Conservation (phyloP, 2,329 filamentous ascomycete genomes). For the Lasiodiplodia theobromae region DNA sequence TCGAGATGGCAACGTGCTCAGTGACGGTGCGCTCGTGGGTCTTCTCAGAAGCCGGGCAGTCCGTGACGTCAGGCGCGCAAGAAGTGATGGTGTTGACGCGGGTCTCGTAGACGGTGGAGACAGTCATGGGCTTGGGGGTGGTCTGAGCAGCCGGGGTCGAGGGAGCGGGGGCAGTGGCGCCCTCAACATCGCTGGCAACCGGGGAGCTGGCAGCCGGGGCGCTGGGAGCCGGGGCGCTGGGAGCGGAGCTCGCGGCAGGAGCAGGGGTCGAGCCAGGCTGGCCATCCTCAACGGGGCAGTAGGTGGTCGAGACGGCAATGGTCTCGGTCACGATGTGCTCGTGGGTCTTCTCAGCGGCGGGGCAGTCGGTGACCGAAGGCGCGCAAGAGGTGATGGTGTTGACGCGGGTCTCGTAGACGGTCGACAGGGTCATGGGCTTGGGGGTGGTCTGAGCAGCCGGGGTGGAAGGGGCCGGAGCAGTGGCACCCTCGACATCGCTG, state of each 20-base stretch:
- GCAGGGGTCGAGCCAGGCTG: background rate
- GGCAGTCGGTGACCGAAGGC: constrained; percentile 31
- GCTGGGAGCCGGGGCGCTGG: background rate
- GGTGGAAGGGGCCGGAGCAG: background rate
- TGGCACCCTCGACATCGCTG: constrained; percentile 1
- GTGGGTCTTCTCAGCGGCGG: constrained; percentile 30
- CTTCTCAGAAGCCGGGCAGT: constrained; percentile 32
- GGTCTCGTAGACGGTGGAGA: constrained; percentile 30
- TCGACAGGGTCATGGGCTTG: constrained; percentile 15
- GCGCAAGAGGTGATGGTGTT: constrained; percentile 29
- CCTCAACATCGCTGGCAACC: background rate
- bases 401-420: constrained; percentile 29
- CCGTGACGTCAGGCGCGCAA: constrained; percentile 28
- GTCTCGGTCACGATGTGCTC: constrained; percentile 30
- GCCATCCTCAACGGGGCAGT: constrained; percentile 45
- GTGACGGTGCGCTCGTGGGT: constrained; percentile 31
- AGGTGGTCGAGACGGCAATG: constrained; percentile 46
- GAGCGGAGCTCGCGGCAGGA: background rate
- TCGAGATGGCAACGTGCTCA: constrained; percentile 39
- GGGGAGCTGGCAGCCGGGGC: background rate
- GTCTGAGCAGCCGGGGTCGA: constrained; percentile 2
- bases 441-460: constrained; percentile 3
- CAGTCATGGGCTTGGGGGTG: constrained; percentile 11
- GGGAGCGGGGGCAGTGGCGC: background rate
- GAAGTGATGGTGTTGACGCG: constrained; percentile 25